These are phyloP conservation scores for Yamadazyma akitaensis DNA, from an alignment of 805 yeast species.

Conservation along the genomic window DNA sequence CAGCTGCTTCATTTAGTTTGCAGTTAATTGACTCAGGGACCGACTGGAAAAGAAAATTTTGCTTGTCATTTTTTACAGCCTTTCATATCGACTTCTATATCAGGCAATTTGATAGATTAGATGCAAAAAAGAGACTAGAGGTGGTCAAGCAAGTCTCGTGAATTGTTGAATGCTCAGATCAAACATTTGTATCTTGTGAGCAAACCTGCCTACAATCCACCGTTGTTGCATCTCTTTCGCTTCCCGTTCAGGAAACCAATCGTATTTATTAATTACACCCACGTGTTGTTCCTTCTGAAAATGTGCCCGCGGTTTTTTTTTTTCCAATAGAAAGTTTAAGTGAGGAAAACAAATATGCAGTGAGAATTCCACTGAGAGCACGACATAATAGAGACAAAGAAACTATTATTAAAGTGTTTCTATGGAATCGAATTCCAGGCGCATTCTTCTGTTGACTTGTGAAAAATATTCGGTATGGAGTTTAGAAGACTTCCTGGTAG, in stretches of 20 bases:
- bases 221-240: constrained; percentile 1
- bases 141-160: no score
- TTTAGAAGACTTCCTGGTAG: no score
- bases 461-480: no score
- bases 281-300: constrained; percentile 1
- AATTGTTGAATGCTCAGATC: no score
- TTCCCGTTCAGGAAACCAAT: not conserved
- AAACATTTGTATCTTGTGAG: not conserved
- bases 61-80: not conserved
- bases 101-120: not conserved
- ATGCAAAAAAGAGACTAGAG: no score
- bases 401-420: no score
- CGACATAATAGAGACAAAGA: no score
- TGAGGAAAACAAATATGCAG: no score
- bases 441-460: no score
- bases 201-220: not conserved
- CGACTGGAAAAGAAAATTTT: not conserved
- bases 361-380: no score
- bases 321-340: no score
- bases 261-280: constrained; percentile 7
- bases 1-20: not conserved
- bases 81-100: not conserved
- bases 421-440: no score
- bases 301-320: not conserved
- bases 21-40: not conserved